These are phyloP conservation scores for Auxenochlorella pyrenoidosa DNA, from an alignment of 139 green algal genomes.

Conservation along the genomic window DNA sequence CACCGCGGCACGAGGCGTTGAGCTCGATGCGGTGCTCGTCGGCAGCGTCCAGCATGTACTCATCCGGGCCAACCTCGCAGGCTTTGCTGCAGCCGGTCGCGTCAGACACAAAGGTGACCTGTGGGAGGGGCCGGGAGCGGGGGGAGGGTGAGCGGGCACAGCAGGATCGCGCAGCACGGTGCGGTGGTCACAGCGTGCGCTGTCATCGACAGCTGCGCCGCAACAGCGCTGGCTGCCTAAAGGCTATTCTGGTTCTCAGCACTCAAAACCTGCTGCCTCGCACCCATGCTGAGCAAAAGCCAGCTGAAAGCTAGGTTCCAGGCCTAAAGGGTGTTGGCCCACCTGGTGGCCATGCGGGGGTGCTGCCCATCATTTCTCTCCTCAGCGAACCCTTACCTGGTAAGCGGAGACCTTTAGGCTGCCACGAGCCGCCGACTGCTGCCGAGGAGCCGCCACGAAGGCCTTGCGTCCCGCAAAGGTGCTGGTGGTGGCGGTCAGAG, in stretches of 20 bases:
- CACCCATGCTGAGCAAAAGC: neutral
- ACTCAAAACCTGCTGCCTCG: neutral
- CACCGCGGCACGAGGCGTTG: constrained; percentile 12
- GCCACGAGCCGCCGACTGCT: neutral
- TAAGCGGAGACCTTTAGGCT: neutral
- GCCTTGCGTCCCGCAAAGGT: neutral
- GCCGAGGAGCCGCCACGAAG: neutral
- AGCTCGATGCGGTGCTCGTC: constrained; percentile 34
- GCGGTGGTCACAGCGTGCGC: too few species aligned
- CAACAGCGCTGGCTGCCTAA: too few species aligned
- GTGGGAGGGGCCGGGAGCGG: neutral
- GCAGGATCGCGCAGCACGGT: too few species aligned
- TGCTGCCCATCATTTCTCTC: too few species aligned
- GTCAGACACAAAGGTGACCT: constrained; percentile 28
- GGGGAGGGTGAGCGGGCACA: neutral
- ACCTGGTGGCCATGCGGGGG: too few species aligned
- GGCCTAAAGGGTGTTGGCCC: neutral
- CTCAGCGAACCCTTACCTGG: constrained; percentile 9
- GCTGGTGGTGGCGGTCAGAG: neutral
- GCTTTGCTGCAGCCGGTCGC: neutral
- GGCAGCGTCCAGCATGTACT: constrained; percentile 40
- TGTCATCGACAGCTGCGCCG: too few species aligned
- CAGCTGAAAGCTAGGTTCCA: neutral
- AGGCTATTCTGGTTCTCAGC: too few species aligned
- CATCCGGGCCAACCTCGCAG: neutral